phyloP scores from a whole-genome alignment of 2,329 filamentous ascomycete species.

The Gaeumannomyces sp. region DNA sequence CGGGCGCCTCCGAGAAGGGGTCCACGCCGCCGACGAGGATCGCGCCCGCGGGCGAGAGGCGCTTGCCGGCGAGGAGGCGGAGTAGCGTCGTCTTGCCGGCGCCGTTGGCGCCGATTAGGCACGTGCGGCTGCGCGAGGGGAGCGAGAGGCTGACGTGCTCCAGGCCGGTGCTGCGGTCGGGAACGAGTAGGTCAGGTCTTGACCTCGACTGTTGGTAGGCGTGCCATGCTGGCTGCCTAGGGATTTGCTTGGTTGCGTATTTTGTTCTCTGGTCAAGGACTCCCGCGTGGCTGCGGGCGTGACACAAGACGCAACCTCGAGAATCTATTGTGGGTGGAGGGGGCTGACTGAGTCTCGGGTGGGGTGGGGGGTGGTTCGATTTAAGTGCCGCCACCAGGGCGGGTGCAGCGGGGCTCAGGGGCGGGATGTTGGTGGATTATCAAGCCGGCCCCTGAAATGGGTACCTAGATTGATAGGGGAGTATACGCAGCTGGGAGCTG shows the following conservation, averaged over 20 bases:
- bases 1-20: conserved; percentile 82
- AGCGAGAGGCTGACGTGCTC: conserved; percentile 67
- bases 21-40: conserved; percentile 79
- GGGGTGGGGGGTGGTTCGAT: no score
- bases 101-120: conserved; percentile 89
- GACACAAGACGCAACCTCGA: neutral
- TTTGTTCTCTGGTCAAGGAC: neutral
- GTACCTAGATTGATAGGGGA: no score
- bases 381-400: no score
- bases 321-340: no score
- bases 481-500: no score
- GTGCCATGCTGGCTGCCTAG: neutral
- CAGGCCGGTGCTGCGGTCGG: conserved; percentile 79
- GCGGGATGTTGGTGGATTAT: no score
- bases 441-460: no score
- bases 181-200: conserved; percentile 80
- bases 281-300: neutral
- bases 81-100: conserved; percentile 44
- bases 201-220: conserved; percentile 61
- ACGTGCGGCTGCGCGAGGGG: conserved; percentile 76
- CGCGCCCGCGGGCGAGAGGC: conserved; percentile 70
- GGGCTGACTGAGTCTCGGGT: no score
- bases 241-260: neutral
- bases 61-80: conserved; percentile 89
- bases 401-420: no score